A percentile compares a stretch with the other conserved stretches of the same genome.
phyloP scores from a whole-genome alignment of 306 rosid genomes.

The Fagus sylvatica region DNA sequence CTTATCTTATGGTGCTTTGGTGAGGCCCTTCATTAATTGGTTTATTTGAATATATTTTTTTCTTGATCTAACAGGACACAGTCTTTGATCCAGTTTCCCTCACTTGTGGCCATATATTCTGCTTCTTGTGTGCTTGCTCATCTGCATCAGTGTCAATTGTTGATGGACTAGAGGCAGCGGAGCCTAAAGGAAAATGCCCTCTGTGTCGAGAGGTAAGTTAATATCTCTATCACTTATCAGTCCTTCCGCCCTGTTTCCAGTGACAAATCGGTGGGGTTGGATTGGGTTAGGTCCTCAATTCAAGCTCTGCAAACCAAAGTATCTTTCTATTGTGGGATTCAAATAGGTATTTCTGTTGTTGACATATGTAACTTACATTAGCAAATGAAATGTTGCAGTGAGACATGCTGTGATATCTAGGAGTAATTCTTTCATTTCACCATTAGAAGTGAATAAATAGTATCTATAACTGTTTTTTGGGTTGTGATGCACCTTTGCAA shows the following conservation, averaged over 20 bases:
- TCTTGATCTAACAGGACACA: slow-evolving; percentile 58
- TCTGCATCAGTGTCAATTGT: slow-evolving; percentile 84
- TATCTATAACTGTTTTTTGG: too few relatives aligned
- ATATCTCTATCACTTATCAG: not conserved
- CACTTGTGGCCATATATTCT: slow-evolving; percentile 89
- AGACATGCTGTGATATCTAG: too few relatives aligned
- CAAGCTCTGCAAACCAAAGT: too few relatives aligned
- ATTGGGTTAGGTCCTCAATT: too few relatives aligned
- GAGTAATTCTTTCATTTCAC: too few relatives aligned
- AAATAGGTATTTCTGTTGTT: too few relatives aligned
- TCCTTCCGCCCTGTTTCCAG: too few relatives aligned
- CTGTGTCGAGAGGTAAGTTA: slow-evolving; percentile 70
- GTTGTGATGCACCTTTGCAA: not conserved
- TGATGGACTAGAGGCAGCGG: slow-evolving; percentile 59
- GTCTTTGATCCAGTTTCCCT: slow-evolving; percentile 96
- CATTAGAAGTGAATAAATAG: too few relatives aligned
- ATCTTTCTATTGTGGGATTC: too few relatives aligned
- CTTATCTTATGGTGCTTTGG: not conserved
- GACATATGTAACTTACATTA: too few relatives aligned
- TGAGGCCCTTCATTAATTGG: slow-evolving; percentile 2
- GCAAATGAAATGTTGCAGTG: too few relatives aligned
- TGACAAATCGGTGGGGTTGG: not conserved
- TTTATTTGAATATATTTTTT: slow-evolving; percentile 5
- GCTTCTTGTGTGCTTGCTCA: slow-evolving; percentile 86
- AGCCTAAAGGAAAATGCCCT: slow-evolving; percentile 70